phyloP scores from a whole-genome alignment of 139 green algal species.

The Chlamydomonas asymmetrica region DNA sequence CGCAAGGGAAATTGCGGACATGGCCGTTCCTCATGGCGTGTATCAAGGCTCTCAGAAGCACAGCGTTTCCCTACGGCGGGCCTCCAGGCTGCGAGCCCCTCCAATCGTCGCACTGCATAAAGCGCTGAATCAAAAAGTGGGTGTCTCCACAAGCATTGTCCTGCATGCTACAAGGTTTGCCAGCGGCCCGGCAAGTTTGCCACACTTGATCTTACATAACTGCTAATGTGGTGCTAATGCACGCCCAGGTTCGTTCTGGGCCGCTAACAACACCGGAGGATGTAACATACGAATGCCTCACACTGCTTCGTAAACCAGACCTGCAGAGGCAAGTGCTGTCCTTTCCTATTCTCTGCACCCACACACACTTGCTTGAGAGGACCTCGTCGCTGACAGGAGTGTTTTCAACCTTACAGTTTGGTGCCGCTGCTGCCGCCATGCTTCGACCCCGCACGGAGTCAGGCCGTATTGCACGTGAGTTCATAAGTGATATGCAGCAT shows the following conservation, averaged over 20 bases:
- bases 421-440: no score
- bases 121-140: conserved; percentile 3
- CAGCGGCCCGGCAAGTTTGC: neutral
- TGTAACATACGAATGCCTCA: conserved; percentile 37
- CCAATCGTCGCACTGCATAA: conserved; percentile 19
- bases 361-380: no score
- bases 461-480: no score
- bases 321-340: no score
- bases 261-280: conserved; percentile 22
- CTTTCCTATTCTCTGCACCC: no score
- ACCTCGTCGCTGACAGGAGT: no score
- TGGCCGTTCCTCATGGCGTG: no score
- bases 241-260: conserved; percentile 1
- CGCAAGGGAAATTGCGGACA: no score
- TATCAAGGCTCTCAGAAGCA: no score
- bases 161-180: neutral
- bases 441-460: no score
- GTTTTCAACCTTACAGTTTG: no score
- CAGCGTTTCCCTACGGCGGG: no score
- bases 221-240: neutral
- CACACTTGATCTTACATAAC: neutral
- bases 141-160: neutral
- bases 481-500: neutral
- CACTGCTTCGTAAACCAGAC: conserved; percentile 34
- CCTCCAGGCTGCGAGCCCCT: neutral